Conservation (phyloP, 371 early-diverging fungal species). For the Rhizomucor miehei region DNA sequence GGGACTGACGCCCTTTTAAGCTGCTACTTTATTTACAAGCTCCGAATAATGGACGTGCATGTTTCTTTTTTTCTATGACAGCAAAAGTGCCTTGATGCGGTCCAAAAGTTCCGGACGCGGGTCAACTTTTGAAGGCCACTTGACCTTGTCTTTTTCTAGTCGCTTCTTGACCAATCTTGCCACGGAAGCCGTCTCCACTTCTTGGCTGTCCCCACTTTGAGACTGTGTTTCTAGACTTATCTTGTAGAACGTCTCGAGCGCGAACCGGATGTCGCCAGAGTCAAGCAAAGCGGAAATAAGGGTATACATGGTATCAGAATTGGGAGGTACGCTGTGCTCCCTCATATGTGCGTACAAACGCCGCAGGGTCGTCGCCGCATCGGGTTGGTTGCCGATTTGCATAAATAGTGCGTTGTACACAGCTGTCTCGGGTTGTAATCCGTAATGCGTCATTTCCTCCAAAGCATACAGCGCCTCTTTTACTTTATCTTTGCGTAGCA, state of each 20-base stretch:
- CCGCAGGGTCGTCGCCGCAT: too few species aligned
- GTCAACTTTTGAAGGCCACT: neutral
- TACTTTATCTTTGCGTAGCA: constrained; percentile 17
- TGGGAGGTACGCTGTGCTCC: constrained; percentile 27
- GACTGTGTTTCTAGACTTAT: constrained; percentile 14
- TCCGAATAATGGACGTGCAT: neutral
- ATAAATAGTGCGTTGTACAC: constrained; percentile 36
- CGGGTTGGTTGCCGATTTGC: too few species aligned
- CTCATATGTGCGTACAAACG: constrained; percentile 26
- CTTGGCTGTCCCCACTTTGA: neutral
- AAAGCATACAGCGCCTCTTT: constrained; percentile 19
- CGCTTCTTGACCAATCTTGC: neutral
- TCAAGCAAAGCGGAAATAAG: constrained; percentile 56
- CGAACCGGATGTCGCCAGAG: constrained; percentile 46
- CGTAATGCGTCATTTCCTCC: constrained; percentile 16
- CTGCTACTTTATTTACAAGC: neutral
- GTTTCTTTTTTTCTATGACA: neutral
- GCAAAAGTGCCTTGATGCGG: constrained; percentile 1
- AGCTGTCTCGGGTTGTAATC: constrained; percentile 23
- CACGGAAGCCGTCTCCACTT: neutral
- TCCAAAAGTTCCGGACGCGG: constrained; percentile 5
- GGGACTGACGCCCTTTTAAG: constrained; percentile 1
- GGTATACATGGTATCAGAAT: constrained; percentile 47
- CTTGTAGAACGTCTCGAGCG: constrained; percentile 43
- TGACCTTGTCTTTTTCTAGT: neutral